Percentiles rank a stretch among this genome's conserved stretches.
Conservation (phyloP, 345 rosid species). For the Melaleuca alternifolia region DNA sequence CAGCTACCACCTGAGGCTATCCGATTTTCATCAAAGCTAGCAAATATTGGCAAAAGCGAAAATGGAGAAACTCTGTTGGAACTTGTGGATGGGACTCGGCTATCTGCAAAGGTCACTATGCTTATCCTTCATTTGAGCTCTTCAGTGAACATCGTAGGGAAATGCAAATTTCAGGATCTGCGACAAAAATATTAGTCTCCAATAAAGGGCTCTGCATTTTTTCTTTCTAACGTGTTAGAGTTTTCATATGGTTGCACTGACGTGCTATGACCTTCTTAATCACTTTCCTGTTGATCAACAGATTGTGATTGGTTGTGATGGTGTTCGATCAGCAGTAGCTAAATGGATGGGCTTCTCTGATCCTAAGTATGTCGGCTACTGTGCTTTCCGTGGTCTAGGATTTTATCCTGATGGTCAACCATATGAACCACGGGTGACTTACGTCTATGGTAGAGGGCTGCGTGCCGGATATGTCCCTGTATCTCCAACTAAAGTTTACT, state of each 20-base stretch:
- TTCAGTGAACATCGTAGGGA: not conserved
- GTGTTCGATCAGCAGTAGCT: conserved; percentile 64
- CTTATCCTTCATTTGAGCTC: not conserved
- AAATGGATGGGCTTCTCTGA: conserved; percentile 90
- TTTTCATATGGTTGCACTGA: not conserved
- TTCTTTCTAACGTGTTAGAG: not conserved
- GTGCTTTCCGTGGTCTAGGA: conserved; percentile 75
- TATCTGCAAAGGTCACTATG: conserved; percentile 46
- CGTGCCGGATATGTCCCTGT: conserved; percentile 87
- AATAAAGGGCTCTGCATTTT: not conserved
- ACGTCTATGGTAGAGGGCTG: conserved; percentile 72
- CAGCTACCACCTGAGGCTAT: conserved; percentile 57
- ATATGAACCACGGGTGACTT: conserved; percentile 49
- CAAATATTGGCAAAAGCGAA: conserved; percentile 29
- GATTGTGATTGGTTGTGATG: conserved; percentile 91
- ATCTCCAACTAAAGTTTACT: conserved; percentile 69
- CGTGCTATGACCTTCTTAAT: not conserved
- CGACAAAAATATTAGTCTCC: not conserved
- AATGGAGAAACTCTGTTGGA: conserved; percentile 45
- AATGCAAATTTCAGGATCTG: not conserved
- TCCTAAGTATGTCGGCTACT: conserved; percentile 69
- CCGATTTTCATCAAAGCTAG: conserved; percentile 59
- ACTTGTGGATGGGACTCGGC: conserved; percentile 46
- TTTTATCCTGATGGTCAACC: conserved; percentile 62
- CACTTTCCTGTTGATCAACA: conserved; percentile 12